Base-by-base conservation (phyloP, 768 basidiomycete genomes). In the Lactarius hengduanensis region DNA sequence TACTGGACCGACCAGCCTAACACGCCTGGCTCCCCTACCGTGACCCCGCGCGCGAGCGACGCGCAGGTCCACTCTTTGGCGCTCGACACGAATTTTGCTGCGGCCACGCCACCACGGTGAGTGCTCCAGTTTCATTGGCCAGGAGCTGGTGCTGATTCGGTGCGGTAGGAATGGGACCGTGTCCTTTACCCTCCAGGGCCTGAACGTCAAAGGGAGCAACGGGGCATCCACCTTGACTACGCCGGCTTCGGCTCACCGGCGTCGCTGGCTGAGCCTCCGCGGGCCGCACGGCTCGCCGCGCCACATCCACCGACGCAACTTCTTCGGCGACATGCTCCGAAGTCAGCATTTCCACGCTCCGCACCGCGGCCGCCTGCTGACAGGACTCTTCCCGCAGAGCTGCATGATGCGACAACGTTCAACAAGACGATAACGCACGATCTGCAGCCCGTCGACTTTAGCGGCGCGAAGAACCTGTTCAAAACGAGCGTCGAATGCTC, bases 401-500 rank as follows among this genome's bases (percentile, higher is more conserved):
- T 36, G 18, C 16, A 34, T 32, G 9, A 57, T 15, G 18, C 50
- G 9, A 47, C 61, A 18, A 2, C 32, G 30, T 50, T 62, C 30
- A 62, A 62, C 13, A 53, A 53, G 50, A 53, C 50, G 50, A 15
- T 26, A 53, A 26, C 11, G 13, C 22, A 26, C 22, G 6, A 26
- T 26, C 13, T 53, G 26, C 11, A 53, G 13, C 50, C 50, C 61
- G 32, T 62, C 16, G 22, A 54, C 30, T 32, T 62, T 22, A 8
- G 18, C n/a, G 13, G 50, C 30, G 20, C 61, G 61, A 3, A 11
- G 41, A 47, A 30, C 32, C 26, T 62, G 43, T 53, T 62, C 43
- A 62, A 38, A n/a, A 58, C 16, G 34, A 59, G 11, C 62, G 30
- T 63, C n/a, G 0, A 28, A n/a, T 67, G 62, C 20, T 55, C 59